Conservation (phyloP, 2,329 filamentous ascomycete genomes). For the Paecilomyces sp. region DNA sequence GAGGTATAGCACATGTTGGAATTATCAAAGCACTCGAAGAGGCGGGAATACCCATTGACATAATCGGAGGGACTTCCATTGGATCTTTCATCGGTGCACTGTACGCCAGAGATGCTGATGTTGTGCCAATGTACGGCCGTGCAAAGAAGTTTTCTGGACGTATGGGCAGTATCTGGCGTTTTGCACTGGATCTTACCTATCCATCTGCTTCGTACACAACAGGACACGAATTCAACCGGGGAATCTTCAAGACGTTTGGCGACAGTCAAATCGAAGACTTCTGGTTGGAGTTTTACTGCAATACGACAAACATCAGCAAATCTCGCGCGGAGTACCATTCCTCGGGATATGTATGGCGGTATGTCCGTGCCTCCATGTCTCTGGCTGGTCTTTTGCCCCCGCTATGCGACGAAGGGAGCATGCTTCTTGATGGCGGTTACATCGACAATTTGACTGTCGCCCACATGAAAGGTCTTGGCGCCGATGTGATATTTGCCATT, state of each 20-base stretch:
- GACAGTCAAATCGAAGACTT: constrained; percentile 98
- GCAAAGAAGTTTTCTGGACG: constrained; percentile 96
- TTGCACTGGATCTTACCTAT: constrained; percentile 91
- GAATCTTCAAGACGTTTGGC: constrained; percentile 97
- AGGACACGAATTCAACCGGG: constrained; percentile 96
- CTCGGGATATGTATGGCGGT: constrained; percentile 94
- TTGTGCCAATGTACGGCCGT: constrained; percentile 92
- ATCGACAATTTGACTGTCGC: constrained; percentile 95
- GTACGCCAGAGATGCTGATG: constrained; percentile 91
- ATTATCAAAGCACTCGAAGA: constrained; percentile 94
- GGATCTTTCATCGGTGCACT: constrained; percentile 91
- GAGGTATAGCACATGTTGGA: constrained; percentile 87
- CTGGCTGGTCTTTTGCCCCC: constrained; percentile 87
- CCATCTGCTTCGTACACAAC: constrained; percentile 96
- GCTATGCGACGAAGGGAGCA: constrained; percentile 91
- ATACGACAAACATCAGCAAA: constrained; percentile 97
- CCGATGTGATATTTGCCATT: constrained; percentile 89
- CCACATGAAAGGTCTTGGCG: constrained; percentile 92
- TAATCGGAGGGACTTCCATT: constrained; percentile 93
- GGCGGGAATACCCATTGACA: constrained; percentile 89
- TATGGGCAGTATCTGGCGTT: constrained; percentile 99
- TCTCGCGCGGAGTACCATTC: constrained; percentile 88
- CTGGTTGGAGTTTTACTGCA: constrained; percentile 98
- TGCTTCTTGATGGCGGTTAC: constrained; percentile 94
- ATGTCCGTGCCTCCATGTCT: constrained; percentile 94